Evolutionary conservation across 768 basidiomycete species (phyloP).

Genomic region (Termitomyces sp.): DNA sequence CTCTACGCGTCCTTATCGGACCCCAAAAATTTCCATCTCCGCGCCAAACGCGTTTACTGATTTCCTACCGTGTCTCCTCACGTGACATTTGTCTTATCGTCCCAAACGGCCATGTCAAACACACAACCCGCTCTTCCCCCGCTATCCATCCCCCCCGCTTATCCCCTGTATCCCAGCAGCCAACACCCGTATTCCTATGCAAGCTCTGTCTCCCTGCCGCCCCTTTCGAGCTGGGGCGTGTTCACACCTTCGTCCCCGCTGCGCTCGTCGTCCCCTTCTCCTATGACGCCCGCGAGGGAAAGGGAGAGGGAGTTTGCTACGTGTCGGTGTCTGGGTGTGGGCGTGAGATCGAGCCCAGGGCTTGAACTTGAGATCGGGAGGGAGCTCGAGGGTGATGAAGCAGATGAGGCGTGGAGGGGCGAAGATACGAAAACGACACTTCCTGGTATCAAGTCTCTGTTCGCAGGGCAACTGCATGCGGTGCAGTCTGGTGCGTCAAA

Average conservation of each 20-base stretch:
- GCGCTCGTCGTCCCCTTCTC: constrained; percentile 35
- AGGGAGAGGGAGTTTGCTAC: constrained; percentile 11
- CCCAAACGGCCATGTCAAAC: constrained; percentile 36
- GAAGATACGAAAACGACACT: constrained; percentile 14
- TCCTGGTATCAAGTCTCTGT: constrained; percentile 23
- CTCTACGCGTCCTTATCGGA: constrained; percentile 17
- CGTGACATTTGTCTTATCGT: constrained; percentile 43
- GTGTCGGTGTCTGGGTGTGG: constrained; percentile 19
- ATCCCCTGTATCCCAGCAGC: background rate
- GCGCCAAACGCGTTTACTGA: constrained; percentile 37
- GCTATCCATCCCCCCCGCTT: constrained; percentile 15
- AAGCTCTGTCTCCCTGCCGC: constrained; percentile 9
- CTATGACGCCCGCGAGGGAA: constrained; percentile 27
- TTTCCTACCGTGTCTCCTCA: constrained; percentile 18
- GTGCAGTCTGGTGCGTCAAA: constrained; percentile 31
- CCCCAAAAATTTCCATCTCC: constrained; percentile 25
- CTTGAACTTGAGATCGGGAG: constrained; percentile 19
- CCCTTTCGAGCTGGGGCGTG: constrained; percentile 15
- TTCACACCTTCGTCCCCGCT: constrained; percentile 27
- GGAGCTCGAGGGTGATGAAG: background rate
- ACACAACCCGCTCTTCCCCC: constrained; percentile 15
- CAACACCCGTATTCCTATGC: constrained; percentile 11
- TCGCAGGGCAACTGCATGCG: constrained; percentile 20
- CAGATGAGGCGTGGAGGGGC: no score
- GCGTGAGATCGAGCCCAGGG: constrained; percentile 28